phyloP scores from a whole-genome alignment of 1,139 yeast species.

The Taphrina deformans region DNA sequence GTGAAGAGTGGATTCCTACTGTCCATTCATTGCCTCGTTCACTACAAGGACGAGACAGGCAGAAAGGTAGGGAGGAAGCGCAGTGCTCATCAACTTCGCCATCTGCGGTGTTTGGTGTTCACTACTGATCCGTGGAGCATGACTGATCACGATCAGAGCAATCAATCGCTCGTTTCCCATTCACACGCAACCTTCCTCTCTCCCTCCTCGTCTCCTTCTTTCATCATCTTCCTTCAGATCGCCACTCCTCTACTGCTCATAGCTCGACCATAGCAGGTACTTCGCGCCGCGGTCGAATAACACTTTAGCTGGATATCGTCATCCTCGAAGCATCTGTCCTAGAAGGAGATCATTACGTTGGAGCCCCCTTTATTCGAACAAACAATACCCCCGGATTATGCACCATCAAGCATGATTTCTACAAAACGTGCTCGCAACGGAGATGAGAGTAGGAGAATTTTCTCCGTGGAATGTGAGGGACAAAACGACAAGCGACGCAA shows the following conservation, averaged over 20 bases:
- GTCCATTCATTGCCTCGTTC: no score
- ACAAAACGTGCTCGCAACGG: constrained; percentile 1
- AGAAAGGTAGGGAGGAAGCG: no score
- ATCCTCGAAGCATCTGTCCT: neutral
- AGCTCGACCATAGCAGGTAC: neutral
- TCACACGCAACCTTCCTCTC: neutral
- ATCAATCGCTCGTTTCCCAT: neutral
- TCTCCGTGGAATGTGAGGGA: neutral
- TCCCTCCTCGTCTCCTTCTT: no score
- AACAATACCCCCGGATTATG: neutral
- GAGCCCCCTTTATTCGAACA: neutral
- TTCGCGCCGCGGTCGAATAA: neutral
- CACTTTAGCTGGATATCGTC: neutral
- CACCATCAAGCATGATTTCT: neutral
- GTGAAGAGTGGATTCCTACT: no score
- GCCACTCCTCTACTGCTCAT: neutral
- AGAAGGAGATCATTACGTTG: neutral
- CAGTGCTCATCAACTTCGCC: no score
- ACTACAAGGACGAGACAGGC: no score
- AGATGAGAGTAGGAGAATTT: neutral
- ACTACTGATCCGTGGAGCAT: no score
- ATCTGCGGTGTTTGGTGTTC: no score
- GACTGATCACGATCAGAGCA: neutral
- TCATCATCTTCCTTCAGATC: neutral
- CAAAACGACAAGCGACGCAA: constrained; percentile 3